These are phyloP conservation scores for Irpex sp. DNA, from an alignment of 1,284 basidiomycete genomes.

Conservation along the genomic window DNA sequence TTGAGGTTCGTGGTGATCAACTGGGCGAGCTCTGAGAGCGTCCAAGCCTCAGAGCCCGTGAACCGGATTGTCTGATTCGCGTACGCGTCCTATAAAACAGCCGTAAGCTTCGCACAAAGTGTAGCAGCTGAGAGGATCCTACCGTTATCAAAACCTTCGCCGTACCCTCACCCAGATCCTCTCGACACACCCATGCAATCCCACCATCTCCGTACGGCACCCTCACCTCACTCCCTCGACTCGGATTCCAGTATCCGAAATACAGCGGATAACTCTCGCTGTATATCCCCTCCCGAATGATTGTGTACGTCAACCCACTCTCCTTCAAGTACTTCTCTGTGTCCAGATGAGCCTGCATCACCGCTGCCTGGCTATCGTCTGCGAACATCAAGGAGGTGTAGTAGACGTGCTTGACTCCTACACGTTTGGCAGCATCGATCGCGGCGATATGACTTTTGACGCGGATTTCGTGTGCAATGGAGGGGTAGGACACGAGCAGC, in stretches of 20 bases:
- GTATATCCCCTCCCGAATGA: constrained; percentile 37
- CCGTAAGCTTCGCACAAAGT: not conserved
- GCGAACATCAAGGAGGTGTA: constrained; percentile 38
- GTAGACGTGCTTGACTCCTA: constrained; percentile 20
- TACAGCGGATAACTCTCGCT: constrained; percentile 35
- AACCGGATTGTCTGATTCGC: constrained; percentile 27
- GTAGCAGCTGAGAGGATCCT: not conserved
- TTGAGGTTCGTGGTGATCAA: constrained; percentile 19
- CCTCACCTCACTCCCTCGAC: constrained; percentile 20
- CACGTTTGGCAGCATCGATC: constrained; percentile 30
- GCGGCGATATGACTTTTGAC: constrained; percentile 30
- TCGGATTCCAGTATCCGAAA: constrained; percentile 27
- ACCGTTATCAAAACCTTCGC: constrained; percentile 26
- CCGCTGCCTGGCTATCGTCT: constrained; percentile 28
- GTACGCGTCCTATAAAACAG: constrained; percentile 20
- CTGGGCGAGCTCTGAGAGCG: constrained; percentile 22
- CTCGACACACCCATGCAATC: constrained; percentile 30
- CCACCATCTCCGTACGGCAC: constrained; percentile 27
- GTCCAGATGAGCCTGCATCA: constrained; percentile 34
- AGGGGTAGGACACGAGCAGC: constrained; percentile 36
- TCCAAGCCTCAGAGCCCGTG: constrained; percentile 24
- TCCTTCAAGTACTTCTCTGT: constrained; percentile 34
- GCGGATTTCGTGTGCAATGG: constrained; percentile 30
- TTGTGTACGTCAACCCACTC: constrained; percentile 33
- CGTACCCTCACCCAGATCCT: constrained; percentile 31